These are phyloP conservation scores for Cylindrotheca fusiformis DNA, from an alignment of 108 stramenopile genomes.

Conservation along the genomic window DNA sequence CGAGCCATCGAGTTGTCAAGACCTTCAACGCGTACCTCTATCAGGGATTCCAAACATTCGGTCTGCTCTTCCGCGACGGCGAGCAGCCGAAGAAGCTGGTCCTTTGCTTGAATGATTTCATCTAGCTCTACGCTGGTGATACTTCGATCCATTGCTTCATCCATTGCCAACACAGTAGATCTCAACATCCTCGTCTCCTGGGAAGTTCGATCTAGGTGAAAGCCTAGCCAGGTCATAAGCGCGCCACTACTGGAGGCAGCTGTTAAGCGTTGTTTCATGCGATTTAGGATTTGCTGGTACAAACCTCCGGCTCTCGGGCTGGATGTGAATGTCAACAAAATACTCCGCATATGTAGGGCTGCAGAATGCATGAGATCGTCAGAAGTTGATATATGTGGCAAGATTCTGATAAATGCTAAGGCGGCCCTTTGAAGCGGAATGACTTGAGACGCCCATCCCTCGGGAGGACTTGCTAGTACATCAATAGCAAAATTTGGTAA, in stretches of 20 bases:
- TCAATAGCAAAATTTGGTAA: constrained; percentile 45
- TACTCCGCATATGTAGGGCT: constrained; percentile 33
- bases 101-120: constrained; percentile 40
- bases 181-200: constrained; percentile 38
- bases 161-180: constrained; percentile 32
- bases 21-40: background rate
- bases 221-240: constrained; percentile 43
- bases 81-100: constrained; percentile 34
- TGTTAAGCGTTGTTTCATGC: constrained; percentile 43
- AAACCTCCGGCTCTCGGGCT: constrained; percentile 31
- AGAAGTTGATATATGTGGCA: constrained; percentile 26
- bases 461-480: constrained; percentile 30
- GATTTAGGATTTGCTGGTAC: constrained; percentile 23
- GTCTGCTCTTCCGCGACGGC: constrained; percentile 56
- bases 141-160: constrained; percentile 41
- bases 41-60: constrained; percentile 12
- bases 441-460: constrained; percentile 45
- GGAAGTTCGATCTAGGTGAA: constrained; percentile 51
- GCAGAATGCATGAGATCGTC: constrained; percentile 41
- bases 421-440: constrained; percentile 31
- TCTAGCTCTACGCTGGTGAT: constrained; percentile 31
- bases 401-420: constrained; percentile 46
- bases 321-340: constrained; percentile 48
- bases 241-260: constrained; percentile 34
- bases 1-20: background rate